Conservation (phyloP, 345 rosid genomes). For the Populus simonii region DNA sequence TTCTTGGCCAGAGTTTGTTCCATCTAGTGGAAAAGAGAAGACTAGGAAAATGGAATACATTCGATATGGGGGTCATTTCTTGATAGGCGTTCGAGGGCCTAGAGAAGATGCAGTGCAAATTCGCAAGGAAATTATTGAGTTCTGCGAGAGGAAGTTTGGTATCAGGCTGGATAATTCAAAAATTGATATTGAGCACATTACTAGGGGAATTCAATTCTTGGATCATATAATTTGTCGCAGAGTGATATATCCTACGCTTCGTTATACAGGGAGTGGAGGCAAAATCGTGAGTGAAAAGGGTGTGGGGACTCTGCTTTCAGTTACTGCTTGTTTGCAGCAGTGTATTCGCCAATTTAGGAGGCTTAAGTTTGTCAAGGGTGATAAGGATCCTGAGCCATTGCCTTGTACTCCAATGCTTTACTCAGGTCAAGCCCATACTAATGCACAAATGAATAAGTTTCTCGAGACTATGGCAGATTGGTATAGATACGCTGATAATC, state of each 20-base stretch:
- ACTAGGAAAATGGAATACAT: conserved; percentile 92
- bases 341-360: conserved; percentile 72
- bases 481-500: conserved; percentile 88
- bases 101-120: conserved; percentile 78
- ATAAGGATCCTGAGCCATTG: conserved; percentile 89
- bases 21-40: conserved; percentile 81
- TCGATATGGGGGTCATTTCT: conserved; percentile 81
- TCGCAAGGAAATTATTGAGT: conserved; percentile 64
- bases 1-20: conserved; percentile 99
- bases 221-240: conserved; percentile 84
- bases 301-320: conserved; percentile 88
- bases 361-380: conserved; percentile 88
- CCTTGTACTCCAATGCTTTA: conserved; percentile 95
- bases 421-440: conserved; percentile 93
- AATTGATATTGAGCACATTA: conserved; percentile 79
- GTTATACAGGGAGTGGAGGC: conserved; percentile 82
- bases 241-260: conserved; percentile 79
- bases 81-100: conserved; percentile 90
- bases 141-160: conserved; percentile 54
- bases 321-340: conserved; percentile 84
- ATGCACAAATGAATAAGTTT: conserved; percentile 95
- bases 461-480: conserved; percentile 99
- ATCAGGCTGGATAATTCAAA: conserved; percentile 68
- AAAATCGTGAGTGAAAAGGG: conserved; percentile 80
- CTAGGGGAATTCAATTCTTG: conserved; percentile 84